Evolutionary conservation across 179 eudicot species (phyloP).

Genomic region (Beta lomatogona): DNA sequence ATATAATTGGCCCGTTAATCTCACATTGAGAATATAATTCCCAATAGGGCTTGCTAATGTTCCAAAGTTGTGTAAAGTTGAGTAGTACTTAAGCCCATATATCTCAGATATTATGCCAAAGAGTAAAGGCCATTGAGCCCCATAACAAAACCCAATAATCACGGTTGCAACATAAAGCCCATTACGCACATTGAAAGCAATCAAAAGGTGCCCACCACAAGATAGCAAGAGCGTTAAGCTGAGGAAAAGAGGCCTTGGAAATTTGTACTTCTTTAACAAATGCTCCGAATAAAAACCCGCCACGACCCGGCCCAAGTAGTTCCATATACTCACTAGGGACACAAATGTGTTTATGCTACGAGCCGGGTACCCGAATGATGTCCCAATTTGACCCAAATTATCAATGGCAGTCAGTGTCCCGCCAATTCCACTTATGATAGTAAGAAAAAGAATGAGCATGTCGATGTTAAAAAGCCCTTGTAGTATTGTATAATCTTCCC

Average conservation of each 20-base stretch:
- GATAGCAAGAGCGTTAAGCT: slow-evolving; percentile 26
- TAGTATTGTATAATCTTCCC: slow-evolving; percentile 36
- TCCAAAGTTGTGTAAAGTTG: slow-evolving; percentile 40
- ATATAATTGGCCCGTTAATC: slow-evolving; percentile 33
- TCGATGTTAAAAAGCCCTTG: slow-evolving; percentile 37
- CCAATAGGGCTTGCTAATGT: slow-evolving; percentile 40
- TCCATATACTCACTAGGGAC: slow-evolving; percentile 37
- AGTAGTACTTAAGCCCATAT: slow-evolving; percentile 38
- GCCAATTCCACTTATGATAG: slow-evolving; percentile 35
- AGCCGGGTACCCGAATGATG: slow-evolving; percentile 29
- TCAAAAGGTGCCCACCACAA: slow-evolving; percentile 32
- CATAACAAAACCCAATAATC: slow-evolving; percentile 37
- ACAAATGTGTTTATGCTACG: slow-evolving; percentile 32
- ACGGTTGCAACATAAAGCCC: slow-evolving; percentile 39
- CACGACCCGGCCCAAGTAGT: slow-evolving; percentile 35
- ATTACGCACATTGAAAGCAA: slow-evolving; percentile 29
- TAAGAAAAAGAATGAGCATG: slow-evolving; percentile 34
- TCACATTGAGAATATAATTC: slow-evolving; percentile 34
- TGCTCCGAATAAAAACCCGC: slow-evolving; percentile 34
- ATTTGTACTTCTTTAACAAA: slow-evolving; percentile 31
- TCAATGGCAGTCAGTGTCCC: slow-evolving; percentile 37
- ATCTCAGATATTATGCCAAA: slow-evolving; percentile 38
- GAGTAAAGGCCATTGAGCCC: slow-evolving; percentile 39
- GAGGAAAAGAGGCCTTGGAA: slow-evolving; percentile 35
- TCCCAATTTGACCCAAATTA: slow-evolving; percentile 39